phyloP scores from a whole-genome alignment of 106 monocot genomes.

The Apostasia shenzhenica region DNA sequence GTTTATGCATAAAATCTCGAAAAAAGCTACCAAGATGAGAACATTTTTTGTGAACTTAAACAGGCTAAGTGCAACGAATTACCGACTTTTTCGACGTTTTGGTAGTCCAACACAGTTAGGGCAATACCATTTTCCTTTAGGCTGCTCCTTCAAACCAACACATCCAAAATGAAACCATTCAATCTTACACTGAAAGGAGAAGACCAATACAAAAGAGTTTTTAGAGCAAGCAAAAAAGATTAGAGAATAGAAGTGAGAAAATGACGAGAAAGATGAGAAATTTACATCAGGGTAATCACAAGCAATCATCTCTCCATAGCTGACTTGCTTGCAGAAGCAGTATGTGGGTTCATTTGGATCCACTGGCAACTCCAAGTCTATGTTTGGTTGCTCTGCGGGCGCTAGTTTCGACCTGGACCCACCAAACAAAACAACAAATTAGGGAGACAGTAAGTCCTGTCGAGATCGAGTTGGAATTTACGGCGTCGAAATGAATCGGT shows the following conservation, averaged over 20 bases:
- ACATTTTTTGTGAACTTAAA: too few species aligned
- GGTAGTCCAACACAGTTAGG: constrained; percentile 45
- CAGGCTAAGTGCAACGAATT: too few species aligned
- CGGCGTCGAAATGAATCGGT: too few species aligned
- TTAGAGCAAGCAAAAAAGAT: not conserved
- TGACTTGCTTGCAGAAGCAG: constrained; percentile 97
- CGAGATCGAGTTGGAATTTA: too few species aligned
- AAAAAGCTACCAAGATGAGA: too few species aligned
- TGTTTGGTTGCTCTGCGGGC: constrained; percentile 25
- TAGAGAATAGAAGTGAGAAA: not conserved
- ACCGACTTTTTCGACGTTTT: constrained; percentile 38
- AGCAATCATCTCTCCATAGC: constrained; percentile 97
- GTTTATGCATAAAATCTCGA: too few species aligned
- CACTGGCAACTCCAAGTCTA: constrained; percentile 80
- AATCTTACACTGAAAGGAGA: constrained; percentile 77
- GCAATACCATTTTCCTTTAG: constrained; percentile 98
- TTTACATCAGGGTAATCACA: constrained; percentile 87
- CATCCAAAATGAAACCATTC: constrained; percentile 97
- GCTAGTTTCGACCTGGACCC: constrained; percentile 35
- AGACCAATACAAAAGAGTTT: not conserved
- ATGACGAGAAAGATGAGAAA: not conserved
- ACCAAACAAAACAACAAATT: not conserved
- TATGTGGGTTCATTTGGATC: constrained; percentile 99
- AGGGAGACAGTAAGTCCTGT: not conserved
- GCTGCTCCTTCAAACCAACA: constrained; percentile 89